phyloP scores from a whole-genome alignment of 352 stramenopile species.

The Phytophthora uliginosa region DNA sequence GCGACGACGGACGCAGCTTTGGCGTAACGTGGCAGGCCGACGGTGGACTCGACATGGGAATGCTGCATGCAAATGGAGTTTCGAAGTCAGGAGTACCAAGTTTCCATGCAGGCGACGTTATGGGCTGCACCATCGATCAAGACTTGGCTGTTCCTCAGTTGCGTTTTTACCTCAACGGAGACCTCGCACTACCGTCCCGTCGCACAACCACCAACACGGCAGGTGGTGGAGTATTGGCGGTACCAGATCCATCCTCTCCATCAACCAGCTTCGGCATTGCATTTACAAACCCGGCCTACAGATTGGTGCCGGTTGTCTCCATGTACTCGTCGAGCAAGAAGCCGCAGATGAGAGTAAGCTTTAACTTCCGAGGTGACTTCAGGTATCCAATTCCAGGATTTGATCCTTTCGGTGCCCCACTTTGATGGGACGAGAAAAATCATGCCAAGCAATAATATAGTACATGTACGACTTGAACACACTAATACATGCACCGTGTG shows the following conservation, averaged over 20 bases:
- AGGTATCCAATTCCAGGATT: slow-evolving; percentile 73
- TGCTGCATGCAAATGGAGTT: slow-evolving; percentile 76
- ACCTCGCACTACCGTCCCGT: slow-evolving; percentile 64
- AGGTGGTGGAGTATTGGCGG: background rate
- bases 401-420: slow-evolving; percentile 73
- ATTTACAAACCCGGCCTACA: slow-evolving; percentile 71
- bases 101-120: slow-evolving; percentile 74
- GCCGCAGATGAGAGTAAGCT: slow-evolving; percentile 72
- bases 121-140: slow-evolving; percentile 85
- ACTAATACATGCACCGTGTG: too few species aligned
- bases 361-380: slow-evolving; percentile 86
- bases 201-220: slow-evolving; percentile 3
- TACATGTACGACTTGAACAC: too few species aligned
- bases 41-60: slow-evolving; percentile 77
- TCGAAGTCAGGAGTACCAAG: slow-evolving; percentile 72
- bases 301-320: slow-evolving; percentile 71
- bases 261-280: slow-evolving; percentile 37
- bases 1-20: slow-evolving; percentile 64
- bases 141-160: slow-evolving; percentile 70
- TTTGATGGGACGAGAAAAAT: slow-evolving; percentile 26
- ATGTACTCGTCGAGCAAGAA: slow-evolving; percentile 84
- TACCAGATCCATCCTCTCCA: background rate
- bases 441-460: too few species aligned
- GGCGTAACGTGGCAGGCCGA: slow-evolving; percentile 84
- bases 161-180: slow-evolving; percentile 83